Conservation (phyloP, 768 basidiomycete genomes). For the Pilatotrama ljubarskyi region DNA sequence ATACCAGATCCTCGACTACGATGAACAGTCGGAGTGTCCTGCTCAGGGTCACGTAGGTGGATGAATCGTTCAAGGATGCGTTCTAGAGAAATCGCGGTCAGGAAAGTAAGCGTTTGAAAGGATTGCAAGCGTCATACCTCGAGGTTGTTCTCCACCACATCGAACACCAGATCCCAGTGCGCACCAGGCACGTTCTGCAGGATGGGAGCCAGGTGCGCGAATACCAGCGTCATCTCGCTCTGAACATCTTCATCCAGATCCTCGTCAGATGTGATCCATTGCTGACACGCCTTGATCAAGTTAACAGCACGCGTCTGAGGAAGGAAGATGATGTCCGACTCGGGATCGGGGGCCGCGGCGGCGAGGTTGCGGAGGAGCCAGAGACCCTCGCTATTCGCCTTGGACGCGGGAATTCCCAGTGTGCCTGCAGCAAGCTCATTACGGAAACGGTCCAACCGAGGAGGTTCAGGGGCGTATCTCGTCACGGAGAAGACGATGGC, state of each 20-base stretch:
- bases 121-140: constrained; percentile 56
- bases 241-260: constrained; percentile 79
- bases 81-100: constrained; percentile 43
- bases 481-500: constrained; percentile 65
- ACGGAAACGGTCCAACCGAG: constrained; percentile 74
- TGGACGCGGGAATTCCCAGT: constrained; percentile 59
- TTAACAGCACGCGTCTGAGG: constrained; percentile 85
- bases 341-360: constrained; percentile 72
- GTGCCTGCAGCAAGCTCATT: constrained; percentile 89
- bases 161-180: constrained; percentile 94
- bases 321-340: constrained; percentile 82
- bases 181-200: constrained; percentile 82
- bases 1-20: constrained; percentile 65
- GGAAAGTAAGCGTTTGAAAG: not conserved
- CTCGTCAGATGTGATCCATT: constrained; percentile 70
- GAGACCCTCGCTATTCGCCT: constrained; percentile 72
- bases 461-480: constrained; percentile 63
- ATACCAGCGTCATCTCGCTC: constrained; percentile 71
- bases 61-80: constrained; percentile 56
- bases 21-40: constrained; percentile 69
- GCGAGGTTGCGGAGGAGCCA: constrained; percentile 65
- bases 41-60: constrained; percentile 61
- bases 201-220: constrained; percentile 78
- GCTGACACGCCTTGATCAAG: constrained; percentile 78
- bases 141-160: constrained; percentile 82